Evolutionary conservation across 495 filamentous ascomycete genomes (phyloP).

Genomic region (Penicillium bovifimosum): DNA sequence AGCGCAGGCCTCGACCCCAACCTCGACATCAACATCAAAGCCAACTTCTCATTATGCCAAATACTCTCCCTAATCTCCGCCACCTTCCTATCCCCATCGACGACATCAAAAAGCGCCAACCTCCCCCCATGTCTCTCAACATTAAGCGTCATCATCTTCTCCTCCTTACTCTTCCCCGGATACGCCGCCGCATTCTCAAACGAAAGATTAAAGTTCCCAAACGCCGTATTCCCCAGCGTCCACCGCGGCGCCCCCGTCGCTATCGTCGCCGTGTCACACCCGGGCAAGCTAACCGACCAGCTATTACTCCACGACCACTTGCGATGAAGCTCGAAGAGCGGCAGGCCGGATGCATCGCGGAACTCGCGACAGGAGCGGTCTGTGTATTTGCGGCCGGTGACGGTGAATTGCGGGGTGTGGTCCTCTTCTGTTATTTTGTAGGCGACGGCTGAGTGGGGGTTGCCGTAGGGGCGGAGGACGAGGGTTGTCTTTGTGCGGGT

Average conservation of each 20-base stretch:
- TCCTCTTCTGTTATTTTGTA: conserved; percentile 24
- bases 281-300: conserved; percentile 27
- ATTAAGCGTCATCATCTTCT: conserved; percentile 18
- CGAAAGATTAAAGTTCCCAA: conserved; percentile 19
- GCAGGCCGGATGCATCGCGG: conserved; percentile 24
- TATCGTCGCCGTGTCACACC: conserved; percentile 10
- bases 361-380: conserved; percentile 24
- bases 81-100: conserved; percentile 21
- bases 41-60: conserved; percentile 16
- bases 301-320: conserved; percentile 3
- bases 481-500: conserved; percentile 16
- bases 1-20: conserved; percentile 13
- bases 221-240: conserved; percentile 1
- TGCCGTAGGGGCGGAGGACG: conserved; percentile 17
- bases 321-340: conserved; percentile 25
- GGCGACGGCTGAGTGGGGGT: conserved; percentile 14
- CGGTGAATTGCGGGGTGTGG: conserved; percentile 16
- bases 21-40: conserved; percentile 8
- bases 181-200: conserved; percentile 23
- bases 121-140: conserved; percentile 16
- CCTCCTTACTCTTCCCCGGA: conserved; percentile 13
- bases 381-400: conserved; percentile 18
- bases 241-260: conserved; percentile 14
- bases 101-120: conserved; percentile 16
- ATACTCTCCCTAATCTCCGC: conserved; percentile 20